Conservation (phyloP, 352 stramenopile genomes). For the Phytophthora ramorum region DNA sequence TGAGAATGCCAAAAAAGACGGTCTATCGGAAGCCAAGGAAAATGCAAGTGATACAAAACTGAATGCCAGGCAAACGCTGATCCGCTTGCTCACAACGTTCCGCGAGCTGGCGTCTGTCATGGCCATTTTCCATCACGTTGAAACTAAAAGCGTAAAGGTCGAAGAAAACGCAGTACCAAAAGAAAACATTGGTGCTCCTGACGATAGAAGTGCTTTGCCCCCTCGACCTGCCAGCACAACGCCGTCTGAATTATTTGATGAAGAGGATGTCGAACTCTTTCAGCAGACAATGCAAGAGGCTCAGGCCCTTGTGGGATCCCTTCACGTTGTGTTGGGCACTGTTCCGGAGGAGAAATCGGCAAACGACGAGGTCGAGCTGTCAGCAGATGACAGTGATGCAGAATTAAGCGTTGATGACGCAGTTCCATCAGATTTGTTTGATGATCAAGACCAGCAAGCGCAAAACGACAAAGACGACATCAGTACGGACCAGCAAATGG, state of each 20-base stretch:
- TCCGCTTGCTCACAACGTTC: conserved; percentile 35
- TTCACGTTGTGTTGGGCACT: conserved; percentile 37
- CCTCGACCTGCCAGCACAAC: conserved; percentile 3
- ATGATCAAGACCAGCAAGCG: conserved; percentile 12
- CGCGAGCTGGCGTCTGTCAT: conserved; percentile 39
- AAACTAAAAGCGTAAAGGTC: conserved; percentile 9
- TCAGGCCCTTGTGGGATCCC: conserved; percentile 35
- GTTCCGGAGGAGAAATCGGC: conserved; percentile 23
- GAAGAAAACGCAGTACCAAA: neutral
- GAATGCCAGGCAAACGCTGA: conserved; percentile 26
- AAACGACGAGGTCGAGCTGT: conserved; percentile 15
- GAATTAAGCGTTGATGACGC: conserved; percentile 13
- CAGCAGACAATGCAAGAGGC: conserved; percentile 38
- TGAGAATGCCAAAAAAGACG: neutral
- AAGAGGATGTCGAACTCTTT: conserved; percentile 31
- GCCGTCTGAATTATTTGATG: conserved; percentile 18
- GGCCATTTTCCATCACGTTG: conserved; percentile 18
- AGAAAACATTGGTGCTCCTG: conserved; percentile 1
- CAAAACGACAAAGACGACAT: conserved; percentile 6
- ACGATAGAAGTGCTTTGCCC: conserved; percentile 4
- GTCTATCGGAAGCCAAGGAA: neutral
- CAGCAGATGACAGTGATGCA: conserved; percentile 1
- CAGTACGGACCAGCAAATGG: neutral
- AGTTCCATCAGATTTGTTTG: conserved; percentile 8
- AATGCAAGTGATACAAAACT: conserved; percentile 4